These are phyloP conservation scores for Hypericum androsaemum DNA, from an alignment of 345 rosid genomes.

Conservation along the genomic window DNA sequence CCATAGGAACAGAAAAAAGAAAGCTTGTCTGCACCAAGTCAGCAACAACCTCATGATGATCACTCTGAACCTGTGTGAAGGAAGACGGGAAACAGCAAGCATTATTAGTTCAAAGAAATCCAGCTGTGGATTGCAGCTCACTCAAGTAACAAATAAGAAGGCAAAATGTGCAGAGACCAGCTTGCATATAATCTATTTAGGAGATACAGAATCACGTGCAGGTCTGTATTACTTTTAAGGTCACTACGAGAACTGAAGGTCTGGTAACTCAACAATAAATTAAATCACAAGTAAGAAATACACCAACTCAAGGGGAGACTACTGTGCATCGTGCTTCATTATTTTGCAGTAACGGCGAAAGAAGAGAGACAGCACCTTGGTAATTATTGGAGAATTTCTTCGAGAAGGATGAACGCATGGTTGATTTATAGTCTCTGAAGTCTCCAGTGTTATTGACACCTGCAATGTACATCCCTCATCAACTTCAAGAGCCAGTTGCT, in stretches of 20 bases:
- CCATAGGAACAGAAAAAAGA: slow-evolving; percentile 87
- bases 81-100: slow-evolving; percentile 1
- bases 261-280: too few relatives aligned
- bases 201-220: too few relatives aligned
- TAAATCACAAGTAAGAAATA: too few relatives aligned
- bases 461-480: slow-evolving; percentile 21
- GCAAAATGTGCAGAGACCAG: too few relatives aligned
- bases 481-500: slow-evolving; percentile 13
- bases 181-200: too few relatives aligned
- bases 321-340: too few relatives aligned
- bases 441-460: slow-evolving; percentile 79
- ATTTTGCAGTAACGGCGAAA: neutral
- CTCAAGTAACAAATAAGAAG: too few relatives aligned
- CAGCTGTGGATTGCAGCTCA: too few relatives aligned
- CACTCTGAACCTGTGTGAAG: slow-evolving; percentile 70
- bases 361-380: slow-evolving; percentile 41
- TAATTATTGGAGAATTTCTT: slow-evolving; percentile 69
- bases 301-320: too few relatives aligned
- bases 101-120: neutral
- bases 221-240: too few relatives aligned
- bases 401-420: slow-evolving; percentile 77
- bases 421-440: slow-evolving; percentile 64
- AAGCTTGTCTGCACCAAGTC: slow-evolving; percentile 93
- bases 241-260: too few relatives aligned
- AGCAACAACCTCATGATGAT: slow-evolving; percentile 90